Evolutionary conservation across 2,329 filamentous ascomycete genomes (phyloP), one percentile per base, ranked within the genome.

Genomic region (Huntiella omanensis): DNA sequence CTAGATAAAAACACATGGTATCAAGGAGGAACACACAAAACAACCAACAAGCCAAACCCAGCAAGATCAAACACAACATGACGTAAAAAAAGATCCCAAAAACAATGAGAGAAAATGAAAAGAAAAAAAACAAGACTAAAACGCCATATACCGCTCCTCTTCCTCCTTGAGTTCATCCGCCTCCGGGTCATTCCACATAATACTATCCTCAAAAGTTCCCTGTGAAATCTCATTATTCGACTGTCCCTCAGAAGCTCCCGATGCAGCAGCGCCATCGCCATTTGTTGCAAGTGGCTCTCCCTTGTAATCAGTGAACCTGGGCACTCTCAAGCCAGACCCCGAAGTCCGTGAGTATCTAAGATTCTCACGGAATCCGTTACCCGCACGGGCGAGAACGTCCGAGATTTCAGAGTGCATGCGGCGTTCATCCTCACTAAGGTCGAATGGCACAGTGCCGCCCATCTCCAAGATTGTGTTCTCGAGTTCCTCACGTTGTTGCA

Each of bases 71-170:
- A 33, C 12, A 40, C 11, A 39, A 28, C 34, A 17, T 28, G 11
- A 38, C 4, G 28, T 4, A 48, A 40, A 47, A 47, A 38, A 43
- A 48, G 12, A 13, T 39, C 40, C 33, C 34, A 48, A 33, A 40
- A 41, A 28, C 34, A 32, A n/a, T 17, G 12, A 45, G 11, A 13
- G 15, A 37, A 16, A 12, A 46, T 1, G 12, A 43, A 19, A 33
- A 43, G 16, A 43, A 28, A 56, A 56, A 55, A 55, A 36, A 54
- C 54, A 55, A 52, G 48, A 35, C 37, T 49, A 53, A 50, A 77
- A 62, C 53, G 91, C 83, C 83, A 93, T 92, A 57, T 83, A 93
- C 63, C 94, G 87, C 55, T 95, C 87, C 63, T 95, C 87, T 60
- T 94, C 87, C 57, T 81, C 79, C 51, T 73, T 75, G 19, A 44